Conservation (phyloP, 176 grass and related monocot genomes). For the Microstegium vimineum region DNA sequence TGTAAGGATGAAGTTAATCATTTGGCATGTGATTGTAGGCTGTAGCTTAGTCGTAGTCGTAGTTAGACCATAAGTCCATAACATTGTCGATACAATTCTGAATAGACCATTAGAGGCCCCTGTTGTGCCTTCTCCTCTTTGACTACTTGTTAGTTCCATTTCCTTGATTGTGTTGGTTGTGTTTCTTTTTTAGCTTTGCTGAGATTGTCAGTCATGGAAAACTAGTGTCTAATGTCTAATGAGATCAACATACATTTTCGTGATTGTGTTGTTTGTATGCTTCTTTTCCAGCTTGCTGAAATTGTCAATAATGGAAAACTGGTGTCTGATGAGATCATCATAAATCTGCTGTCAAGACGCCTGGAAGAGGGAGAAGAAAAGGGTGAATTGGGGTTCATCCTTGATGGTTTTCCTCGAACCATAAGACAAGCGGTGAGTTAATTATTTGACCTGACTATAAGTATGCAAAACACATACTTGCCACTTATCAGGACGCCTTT, state of each 20-base stretch:
- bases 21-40: background rate
- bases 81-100: background rate
- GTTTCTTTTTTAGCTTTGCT: slow-evolving; percentile 56
- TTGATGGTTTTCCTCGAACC: slow-evolving; percentile 96
- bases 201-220: slow-evolving; percentile 79
- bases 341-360: slow-evolving; percentile 75
- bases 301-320: slow-evolving; percentile 91
- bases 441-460: slow-evolving; percentile 48
- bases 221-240: slow-evolving; percentile 82
- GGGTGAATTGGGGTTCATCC: slow-evolving; percentile 91
- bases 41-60: background rate
- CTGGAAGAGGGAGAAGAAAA: slow-evolving; percentile 68
- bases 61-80: slow-evolving; percentile 10
- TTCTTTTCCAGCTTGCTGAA: slow-evolving; percentile 62
- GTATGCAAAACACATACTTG: slow-evolving; percentile 37
- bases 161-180: background rate
- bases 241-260: slow-evolving; percentile 62
- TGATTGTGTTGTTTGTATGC: background rate
- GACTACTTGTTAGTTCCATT: background rate
- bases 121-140: background rate
- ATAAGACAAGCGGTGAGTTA: slow-evolving; percentile 97
- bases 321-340: slow-evolving; percentile 88
- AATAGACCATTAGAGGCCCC: background rate
- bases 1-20: background rate
- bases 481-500: slow-evolving; percentile 5